Conservation (phyloP, 2,329 filamentous ascomycete genomes). For the Phialophora verrucosa region DNA sequence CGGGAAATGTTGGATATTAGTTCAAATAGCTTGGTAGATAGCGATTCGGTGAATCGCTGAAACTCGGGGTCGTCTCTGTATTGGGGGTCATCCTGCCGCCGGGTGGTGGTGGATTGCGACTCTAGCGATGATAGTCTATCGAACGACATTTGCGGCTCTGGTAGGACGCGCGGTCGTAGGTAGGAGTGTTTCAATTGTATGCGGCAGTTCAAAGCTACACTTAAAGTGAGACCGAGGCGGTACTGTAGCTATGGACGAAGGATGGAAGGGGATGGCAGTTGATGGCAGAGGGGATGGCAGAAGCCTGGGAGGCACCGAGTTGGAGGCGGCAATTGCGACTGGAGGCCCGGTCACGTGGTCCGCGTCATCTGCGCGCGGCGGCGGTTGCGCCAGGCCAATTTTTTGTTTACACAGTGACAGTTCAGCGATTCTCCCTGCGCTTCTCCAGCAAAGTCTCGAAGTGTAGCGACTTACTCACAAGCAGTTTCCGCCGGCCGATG, state of each 20-base stretch:
- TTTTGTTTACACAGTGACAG: background rate
- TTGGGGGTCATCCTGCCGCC: slow-evolving; percentile 71
- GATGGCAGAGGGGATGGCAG: slow-evolving; percentile 2
- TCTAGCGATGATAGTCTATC: slow-evolving; percentile 85
- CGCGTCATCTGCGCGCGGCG: slow-evolving; percentile 2
- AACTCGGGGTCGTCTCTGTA: slow-evolving; percentile 96
- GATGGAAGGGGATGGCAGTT: slow-evolving; percentile 11
- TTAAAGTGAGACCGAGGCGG: background rate
- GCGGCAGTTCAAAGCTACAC: background rate
- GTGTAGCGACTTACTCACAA: background rate
- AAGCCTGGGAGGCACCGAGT: slow-evolving; percentile 22
- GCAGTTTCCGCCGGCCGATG: slow-evolving; percentile 27
- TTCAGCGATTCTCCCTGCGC: slow-evolving; percentile 1
- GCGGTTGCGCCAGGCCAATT: slow-evolving; percentile 7
- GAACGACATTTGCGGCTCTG: slow-evolving; percentile 74
- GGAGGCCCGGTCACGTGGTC: slow-evolving; percentile 19
- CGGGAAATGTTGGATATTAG: slow-evolving; percentile 87
- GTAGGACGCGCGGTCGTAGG: background rate
- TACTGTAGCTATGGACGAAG: background rate
- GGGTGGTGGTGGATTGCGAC: slow-evolving; percentile 72
- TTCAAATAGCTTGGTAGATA: slow-evolving; percentile 87
- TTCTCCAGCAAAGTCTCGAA: background rate
- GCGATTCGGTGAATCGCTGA: slow-evolving; percentile 76
- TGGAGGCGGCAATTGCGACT: slow-evolving; percentile 17
- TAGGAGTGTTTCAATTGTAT: background rate